Percentiles rank a stretch among this genome's conserved stretches.
phyloP scores from a whole-genome alignment of 2,329 filamentous ascomycete genomes.

The Chrysoporthe cubensis region DNA sequence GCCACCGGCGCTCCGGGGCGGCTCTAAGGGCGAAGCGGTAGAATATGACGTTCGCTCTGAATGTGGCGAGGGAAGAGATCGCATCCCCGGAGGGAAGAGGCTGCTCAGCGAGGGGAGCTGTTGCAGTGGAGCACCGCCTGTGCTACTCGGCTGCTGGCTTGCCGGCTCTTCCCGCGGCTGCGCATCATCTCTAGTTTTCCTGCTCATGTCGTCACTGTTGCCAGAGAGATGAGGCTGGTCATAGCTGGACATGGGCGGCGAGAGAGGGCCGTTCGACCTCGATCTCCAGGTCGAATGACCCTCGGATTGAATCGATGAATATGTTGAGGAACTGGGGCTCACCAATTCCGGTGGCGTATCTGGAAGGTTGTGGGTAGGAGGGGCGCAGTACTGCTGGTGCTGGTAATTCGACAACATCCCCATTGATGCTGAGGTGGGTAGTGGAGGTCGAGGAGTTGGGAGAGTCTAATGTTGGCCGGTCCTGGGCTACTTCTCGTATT shows the following conservation, averaged over 20 bases:
- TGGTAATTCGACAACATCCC: slow-evolving; percentile 57
- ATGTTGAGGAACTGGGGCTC: slow-evolving; percentile 55
- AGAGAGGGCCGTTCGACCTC: slow-evolving; percentile 44
- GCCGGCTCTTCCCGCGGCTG: slow-evolving; percentile 41
- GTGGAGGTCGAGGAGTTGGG: slow-evolving; percentile 20
- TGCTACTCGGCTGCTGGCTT: slow-evolving; percentile 23
- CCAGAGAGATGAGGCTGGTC: slow-evolving; percentile 45
- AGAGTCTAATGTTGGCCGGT: slow-evolving; percentile 4
- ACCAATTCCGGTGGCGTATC: slow-evolving; percentile 59
- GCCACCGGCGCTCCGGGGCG: slow-evolving; percentile 45
- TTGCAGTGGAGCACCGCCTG: slow-evolving; percentile 41
- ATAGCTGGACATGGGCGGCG: slow-evolving; percentile 63
- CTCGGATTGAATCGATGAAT: slow-evolving; percentile 48
- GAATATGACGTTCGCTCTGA: slow-evolving; percentile 50
- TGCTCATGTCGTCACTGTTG: slow-evolving; percentile 48
- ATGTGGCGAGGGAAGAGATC: slow-evolving; percentile 50
- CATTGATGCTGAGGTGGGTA: slow-evolving; percentile 49
- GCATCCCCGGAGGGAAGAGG: slow-evolving; percentile 53
- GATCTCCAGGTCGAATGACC: slow-evolving; percentile 50
- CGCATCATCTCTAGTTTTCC: slow-evolving; percentile 44
- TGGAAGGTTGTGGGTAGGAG: slow-evolving; percentile 45
- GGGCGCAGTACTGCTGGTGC: slow-evolving; percentile 48
- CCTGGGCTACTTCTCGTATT: slow-evolving; percentile 4
- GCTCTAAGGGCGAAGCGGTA: slow-evolving; percentile 52
- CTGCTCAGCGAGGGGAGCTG: slow-evolving; percentile 62